Evolutionary conservation across 306 rosid species (phyloP), one percentile per base, ranked within the genome.

Genomic region (Acacia crassicarpa): DNA sequence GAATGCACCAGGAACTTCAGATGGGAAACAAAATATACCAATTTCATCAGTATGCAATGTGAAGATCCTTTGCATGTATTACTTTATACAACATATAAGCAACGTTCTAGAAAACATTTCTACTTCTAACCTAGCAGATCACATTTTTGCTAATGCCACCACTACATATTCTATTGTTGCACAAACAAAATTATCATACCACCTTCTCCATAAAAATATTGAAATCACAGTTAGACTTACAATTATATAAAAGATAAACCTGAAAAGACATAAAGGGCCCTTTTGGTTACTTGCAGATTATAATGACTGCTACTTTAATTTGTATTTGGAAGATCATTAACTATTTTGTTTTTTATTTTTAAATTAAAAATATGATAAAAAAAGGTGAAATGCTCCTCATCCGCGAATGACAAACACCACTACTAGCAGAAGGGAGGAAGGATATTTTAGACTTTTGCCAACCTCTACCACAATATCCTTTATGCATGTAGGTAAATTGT

Each of bases 1-100:
- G 68, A 72, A 59, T 62, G 30, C 81, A 87, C 48, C 43, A 54
- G 66, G 68, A 19, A 43, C 44, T 77, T 72, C 38, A 63, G 43
- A 62, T 65, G 43, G 38, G 62, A 72, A 51, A 25, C 30, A 40
- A 53, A 53, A 20, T 0, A 53, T 38, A 53, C 12, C n/a, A 8
- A 56, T 20, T 22, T 23, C 65, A 22, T 9, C 11, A 3, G 32
- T 58, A 58, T 1, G 2, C 15, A n/a, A 58, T 22, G 65, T 58
- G 27, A 58, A 22, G 6, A 9, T 58, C 14, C 11, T 56, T 8
- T 19, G 8, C 41, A 38, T 6, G 41, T 6, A 6, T 38, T 38
- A 38, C 41, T 38, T 38, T 38, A 5, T 38, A 38, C 41, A 38
- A 6, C 41, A 38, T 38, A 38, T 38, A 6, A 38, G 8, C 41